These are phyloP conservation scores for Dictyostelium intermedium DNA, from an alignment of 78 protist species.

Conservation along the genomic window DNA sequence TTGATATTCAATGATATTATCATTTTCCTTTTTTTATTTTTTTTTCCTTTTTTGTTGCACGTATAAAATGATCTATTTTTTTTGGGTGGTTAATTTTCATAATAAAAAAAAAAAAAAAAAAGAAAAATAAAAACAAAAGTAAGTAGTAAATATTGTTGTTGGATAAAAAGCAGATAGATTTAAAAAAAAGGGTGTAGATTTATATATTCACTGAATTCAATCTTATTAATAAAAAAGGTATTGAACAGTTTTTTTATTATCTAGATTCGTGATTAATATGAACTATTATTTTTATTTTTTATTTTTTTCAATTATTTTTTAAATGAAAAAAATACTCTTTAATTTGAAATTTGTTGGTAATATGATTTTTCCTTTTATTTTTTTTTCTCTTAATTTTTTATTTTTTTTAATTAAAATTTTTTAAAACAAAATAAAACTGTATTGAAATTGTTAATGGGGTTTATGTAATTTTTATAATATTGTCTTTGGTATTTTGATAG, in stretches of 20 bases:
- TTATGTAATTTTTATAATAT: too few species aligned
- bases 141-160: not conserved
- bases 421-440: not conserved
- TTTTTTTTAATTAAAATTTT: too few species aligned
- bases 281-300: too few species aligned
- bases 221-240: not conserved
- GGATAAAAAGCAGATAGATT: not conserved
- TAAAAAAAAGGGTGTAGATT: not conserved
- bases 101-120: too few species aligned
- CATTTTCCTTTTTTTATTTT: not conserved
- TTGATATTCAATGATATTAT: not conserved
- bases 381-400: too few species aligned
- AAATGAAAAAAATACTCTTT: not conserved
- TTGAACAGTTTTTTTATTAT: not conserved
- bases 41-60: not conserved
- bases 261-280: not conserved
- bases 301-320: too few species aligned
- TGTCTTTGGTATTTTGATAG: not conserved
- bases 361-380: not conserved
- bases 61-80: not conserved
- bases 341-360: not conserved
- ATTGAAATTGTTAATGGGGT: not conserved
- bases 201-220: not conserved
- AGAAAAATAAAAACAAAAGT: not conserved
- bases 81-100: not conserved